Evolutionary conservation across 2,329 filamentous ascomycete genomes (phyloP).

Genomic region (Ophidiomyces ophidiicola): DNA sequence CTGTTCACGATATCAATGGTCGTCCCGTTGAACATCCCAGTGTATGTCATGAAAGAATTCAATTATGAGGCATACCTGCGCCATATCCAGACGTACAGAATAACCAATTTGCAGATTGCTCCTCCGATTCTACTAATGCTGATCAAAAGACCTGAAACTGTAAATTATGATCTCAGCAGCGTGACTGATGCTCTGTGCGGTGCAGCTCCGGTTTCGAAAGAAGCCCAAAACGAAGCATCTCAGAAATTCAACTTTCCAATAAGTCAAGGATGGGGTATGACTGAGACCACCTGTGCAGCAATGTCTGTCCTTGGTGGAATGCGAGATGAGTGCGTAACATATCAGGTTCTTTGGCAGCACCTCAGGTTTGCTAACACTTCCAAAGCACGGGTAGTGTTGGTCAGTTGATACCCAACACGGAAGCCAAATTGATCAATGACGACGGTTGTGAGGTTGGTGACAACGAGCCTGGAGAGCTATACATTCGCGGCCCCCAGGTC

Average conservation of each 20-base stretch:
- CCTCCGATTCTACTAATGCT: slow-evolving; percentile 65
- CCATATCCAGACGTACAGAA: slow-evolving; percentile 53
- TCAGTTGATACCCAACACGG: slow-evolving; percentile 56
- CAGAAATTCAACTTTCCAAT: slow-evolving; percentile 38
- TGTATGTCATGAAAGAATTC: slow-evolving; percentile 70
- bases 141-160: slow-evolving; percentile 55
- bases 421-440: slow-evolving; percentile 52
- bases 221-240: slow-evolving; percentile 49
- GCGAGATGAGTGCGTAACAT: slow-evolving; percentile 20
- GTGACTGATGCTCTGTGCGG: slow-evolving; percentile 50
- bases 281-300: too few relatives aligned
- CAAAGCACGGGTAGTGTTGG: slow-evolving; percentile 44
- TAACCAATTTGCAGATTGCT: slow-evolving; percentile 55
- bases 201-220: slow-evolving; percentile 54
- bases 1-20: slow-evolving; percentile 54
- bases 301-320: neutral
- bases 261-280: slow-evolving; percentile 80
- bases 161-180: slow-evolving; percentile 56
- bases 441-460: slow-evolving; percentile 39
- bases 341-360: too few relatives aligned
- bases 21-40: slow-evolving; percentile 46
- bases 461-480: slow-evolving; percentile 56
- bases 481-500: slow-evolving; percentile 58
- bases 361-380: neutral
- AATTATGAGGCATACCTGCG: slow-evolving; percentile 61